Base-by-base conservation (phyloP, 73 alveolate species). In the Uronychia binucleata region DNA sequence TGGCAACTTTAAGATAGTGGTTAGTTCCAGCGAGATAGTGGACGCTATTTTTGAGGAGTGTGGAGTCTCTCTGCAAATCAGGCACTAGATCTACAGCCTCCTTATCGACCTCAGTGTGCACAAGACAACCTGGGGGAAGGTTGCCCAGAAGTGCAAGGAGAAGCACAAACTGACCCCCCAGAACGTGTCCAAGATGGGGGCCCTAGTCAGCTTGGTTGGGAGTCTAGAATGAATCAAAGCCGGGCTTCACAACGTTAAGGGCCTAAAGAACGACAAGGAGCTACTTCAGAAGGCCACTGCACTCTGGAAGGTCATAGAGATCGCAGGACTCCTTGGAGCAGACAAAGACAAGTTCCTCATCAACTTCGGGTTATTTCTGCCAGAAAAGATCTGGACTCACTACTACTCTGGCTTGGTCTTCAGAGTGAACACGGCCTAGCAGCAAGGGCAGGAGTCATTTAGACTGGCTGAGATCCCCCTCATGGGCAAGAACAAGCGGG, bases 41-140 rank as follows among this genome's bases (percentile, higher is more conserved):
- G 84, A 78, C 26, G 59, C 35, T 0, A 34, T 78, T 31, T 30
- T 78, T 34, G 75, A 31, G 27, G 84, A 78, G 26, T 78, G 84
- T 31, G 33, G 33, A 1, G 33, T 78, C 32, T 27, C 32, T 58
- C 30, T 78, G 0, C 26, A 34, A 30, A 34, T 78, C 32, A 0
- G 84, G 1, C 84, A 78, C 26, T 13, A 34, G 1, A 8, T 78
- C 26, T 8, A 31, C 0, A 25, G 26, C 26, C 14, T 78, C n/a
- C 29, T 78, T 19, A 31, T 33, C 1, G 75, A 32, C 19, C 67
- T 46, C 5, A 11, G 67, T 19, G 19, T 5, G n/a, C 5, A 19
- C n/a, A 46, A 46, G 67, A 5, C 19, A 5, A 46, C 67, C 19
- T 46, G 67, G 67, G 67, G 67, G 67, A 46, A 46, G 67, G 67